These are phyloP conservation scores for Monosporascus sp. DNA, from an alignment of 2,329 filamentous ascomycete species.

Conservation along the genomic window DNA sequence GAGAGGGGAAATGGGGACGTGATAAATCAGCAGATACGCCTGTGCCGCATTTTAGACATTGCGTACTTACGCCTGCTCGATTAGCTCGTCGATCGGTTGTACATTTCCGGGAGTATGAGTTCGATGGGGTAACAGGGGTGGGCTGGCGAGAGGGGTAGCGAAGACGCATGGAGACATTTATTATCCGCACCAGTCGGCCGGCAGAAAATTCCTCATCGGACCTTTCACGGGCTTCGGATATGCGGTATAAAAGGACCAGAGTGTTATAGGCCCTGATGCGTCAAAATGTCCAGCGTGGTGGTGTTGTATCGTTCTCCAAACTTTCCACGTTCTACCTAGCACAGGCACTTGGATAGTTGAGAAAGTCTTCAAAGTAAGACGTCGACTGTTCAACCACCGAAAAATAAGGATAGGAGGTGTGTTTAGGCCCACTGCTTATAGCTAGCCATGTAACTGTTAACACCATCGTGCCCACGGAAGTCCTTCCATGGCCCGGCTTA, in stretches of 20 bases:
- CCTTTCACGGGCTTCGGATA: not conserved
- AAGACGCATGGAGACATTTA: not conserved
- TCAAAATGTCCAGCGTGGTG: not conserved
- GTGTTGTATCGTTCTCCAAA: not conserved
- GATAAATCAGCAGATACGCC: too few species aligned
- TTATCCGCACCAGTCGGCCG: conserved; percentile 12
- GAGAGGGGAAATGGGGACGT: too few species aligned
- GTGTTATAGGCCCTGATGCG: conserved; percentile 1
- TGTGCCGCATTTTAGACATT: too few species aligned
- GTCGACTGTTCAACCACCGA: not conserved
- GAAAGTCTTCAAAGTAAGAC: not conserved
- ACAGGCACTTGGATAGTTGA: not conserved
- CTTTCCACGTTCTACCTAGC: not conserved
- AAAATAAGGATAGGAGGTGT: not conserved
- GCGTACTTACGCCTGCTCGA: not conserved
- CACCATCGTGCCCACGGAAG: not conserved
- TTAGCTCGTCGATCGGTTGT: not conserved
- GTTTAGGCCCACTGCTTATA: not conserved
- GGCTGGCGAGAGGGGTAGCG: conserved; percentile 2
- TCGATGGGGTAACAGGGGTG: conserved; percentile 1
- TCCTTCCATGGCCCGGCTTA: conserved; percentile 8
- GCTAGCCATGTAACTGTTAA: not conserved
- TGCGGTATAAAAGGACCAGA: conserved; percentile 1
- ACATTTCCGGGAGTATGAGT: not conserved
- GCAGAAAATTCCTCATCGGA: conserved; percentile 7